A percentile compares a stretch with the other conserved stretches of the same genome.
Evolutionary conservation across 352 stramenopile species (phyloP).

Genomic region (Sclerospora graminicola): DNA sequence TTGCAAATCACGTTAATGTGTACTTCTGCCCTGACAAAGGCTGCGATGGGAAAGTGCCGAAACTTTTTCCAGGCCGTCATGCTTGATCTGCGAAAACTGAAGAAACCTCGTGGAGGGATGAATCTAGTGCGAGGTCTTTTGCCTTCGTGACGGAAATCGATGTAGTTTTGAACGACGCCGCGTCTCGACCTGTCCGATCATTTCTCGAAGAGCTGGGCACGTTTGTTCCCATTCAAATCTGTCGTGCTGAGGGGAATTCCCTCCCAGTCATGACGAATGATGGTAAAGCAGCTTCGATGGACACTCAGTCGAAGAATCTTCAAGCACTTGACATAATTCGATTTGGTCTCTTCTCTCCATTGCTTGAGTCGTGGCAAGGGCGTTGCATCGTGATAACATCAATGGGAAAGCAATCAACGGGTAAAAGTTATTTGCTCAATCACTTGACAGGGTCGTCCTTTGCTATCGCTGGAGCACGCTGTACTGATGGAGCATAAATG

Average conservation of each 20-base stretch:
- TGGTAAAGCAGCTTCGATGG: slow-evolving; percentile 19
- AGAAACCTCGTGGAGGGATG: slow-evolving; percentile 42
- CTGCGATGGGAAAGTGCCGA: slow-evolving; percentile 7
- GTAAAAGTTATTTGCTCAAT: slow-evolving; percentile 76
- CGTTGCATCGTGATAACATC: slow-evolving; percentile 29
- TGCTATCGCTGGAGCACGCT: slow-evolving; percentile 38
- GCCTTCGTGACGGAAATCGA: slow-evolving; percentile 3
- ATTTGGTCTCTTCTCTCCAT: slow-evolving; percentile 25
- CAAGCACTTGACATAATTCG: slow-evolving; percentile 41
- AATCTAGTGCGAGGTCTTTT: slow-evolving; percentile 19
- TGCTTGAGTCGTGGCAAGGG: slow-evolving; percentile 30
- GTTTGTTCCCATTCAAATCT: slow-evolving; percentile 73
- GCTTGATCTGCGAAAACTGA: slow-evolving; percentile 35
- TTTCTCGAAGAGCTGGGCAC: slow-evolving; percentile 34
- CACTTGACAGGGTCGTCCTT: slow-evolving; percentile 66
- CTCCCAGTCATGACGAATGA: slow-evolving; percentile 48
- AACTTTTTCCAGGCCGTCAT: slow-evolving; percentile 30
- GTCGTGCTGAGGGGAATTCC: slow-evolving; percentile 46
- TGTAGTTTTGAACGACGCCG: not conserved
- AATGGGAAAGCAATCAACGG: slow-evolving; percentile 65
- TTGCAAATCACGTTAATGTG: slow-evolving; percentile 21
- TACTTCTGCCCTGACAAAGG: not conserved
- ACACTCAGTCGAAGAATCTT: slow-evolving; percentile 7
- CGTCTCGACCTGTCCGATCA: slow-evolving; percentile 1
- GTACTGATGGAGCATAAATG: slow-evolving; percentile 36